Evolutionary conservation across 2,329 filamentous ascomycete genomes (phyloP).

Genomic region (Scedosporium minutisporum): DNA sequence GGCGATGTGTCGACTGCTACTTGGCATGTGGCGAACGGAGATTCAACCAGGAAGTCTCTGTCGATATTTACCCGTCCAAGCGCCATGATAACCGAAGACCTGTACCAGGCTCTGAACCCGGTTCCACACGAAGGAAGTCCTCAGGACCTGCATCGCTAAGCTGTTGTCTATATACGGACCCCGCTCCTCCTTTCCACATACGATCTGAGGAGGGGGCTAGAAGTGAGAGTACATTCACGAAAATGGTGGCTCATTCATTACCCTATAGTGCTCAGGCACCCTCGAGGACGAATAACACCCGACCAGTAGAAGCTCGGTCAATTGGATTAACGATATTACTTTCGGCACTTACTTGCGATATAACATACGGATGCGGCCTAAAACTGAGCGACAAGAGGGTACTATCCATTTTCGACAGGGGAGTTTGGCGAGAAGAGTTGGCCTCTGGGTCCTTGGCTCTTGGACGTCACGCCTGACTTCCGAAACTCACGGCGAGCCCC

Average conservation of each 20-base stretch:
- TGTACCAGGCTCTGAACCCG: not conserved
- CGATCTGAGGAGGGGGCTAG: not conserved
- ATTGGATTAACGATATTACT: not conserved
- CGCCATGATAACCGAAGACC: not conserved
- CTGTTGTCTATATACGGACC: not conserved
- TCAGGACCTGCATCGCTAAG: not conserved
- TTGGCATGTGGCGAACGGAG: not conserved
- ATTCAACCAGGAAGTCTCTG: not conserved
- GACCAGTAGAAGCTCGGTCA: not conserved
- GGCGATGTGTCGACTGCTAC: not conserved
- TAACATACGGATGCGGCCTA: not conserved
- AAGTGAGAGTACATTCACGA: not conserved
- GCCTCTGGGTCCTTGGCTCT: no score
- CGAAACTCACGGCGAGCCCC: no score
- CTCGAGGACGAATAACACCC: not conserved
- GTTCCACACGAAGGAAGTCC: not conserved
- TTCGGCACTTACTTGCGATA: not conserved
- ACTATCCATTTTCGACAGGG: no score
- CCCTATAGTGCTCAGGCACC: not conserved
- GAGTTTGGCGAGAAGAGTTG: no score
- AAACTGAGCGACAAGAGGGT: not conserved
- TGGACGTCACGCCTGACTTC: no score
- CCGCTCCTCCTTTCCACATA: not conserved
- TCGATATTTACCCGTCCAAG: not conserved
- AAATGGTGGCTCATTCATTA: not conserved